Evolutionary conservation across 176 grass and related monocot species (phyloP), one percentile per base, ranked within the genome.

Genomic region (Zizania latifolia): DNA sequence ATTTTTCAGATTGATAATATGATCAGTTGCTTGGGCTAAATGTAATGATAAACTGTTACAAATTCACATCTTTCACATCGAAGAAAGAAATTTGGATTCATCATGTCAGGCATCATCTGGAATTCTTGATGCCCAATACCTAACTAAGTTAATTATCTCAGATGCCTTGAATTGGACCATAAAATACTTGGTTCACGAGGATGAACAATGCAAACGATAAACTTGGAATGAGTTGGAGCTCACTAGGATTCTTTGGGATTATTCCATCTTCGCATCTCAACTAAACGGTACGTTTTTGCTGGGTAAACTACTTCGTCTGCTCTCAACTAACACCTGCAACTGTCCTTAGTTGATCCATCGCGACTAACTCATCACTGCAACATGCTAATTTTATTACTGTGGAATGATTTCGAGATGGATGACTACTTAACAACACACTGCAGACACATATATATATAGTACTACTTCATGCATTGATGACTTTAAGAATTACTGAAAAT

Each of bases 221-320:
- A 74, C 58, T 54, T 74, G 69, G 79, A 74, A 56, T 65, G 58
- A 82, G 45, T 74, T 73, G 58, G 57, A 26, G 45, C 48, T 85
- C 76, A 85, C 46, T 85, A 56, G 59, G 83, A 74, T 85, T 73
- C 83, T 65, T 79, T 79, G 9, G 29, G 48, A 66, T 66, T 73
- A 26, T 58, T 67, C 12, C 38, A 70, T 3, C 41, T 62, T 70
- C 34, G 63, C 39, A 69, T 30, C 63, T 41, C 55, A 63, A 12
- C 40, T 45, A 46, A 71, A 72, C 4, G 19, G 67, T 72, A 78
- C 34, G 30, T 22, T 58, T 71, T 41, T 17, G 11, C 15, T 34
- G 15, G 64, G 45, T 85, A 85, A 72, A 73, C 21, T 85, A 85
- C 13, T 43, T 43, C 0, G n/a, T 70, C 3, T 27, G 57, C n/a